Evolutionary conservation across 768 basidiomycete genomes (phyloP), one percentile per base, ranked within the genome.

Genomic region (Pleurotus pulmonarius): DNA sequence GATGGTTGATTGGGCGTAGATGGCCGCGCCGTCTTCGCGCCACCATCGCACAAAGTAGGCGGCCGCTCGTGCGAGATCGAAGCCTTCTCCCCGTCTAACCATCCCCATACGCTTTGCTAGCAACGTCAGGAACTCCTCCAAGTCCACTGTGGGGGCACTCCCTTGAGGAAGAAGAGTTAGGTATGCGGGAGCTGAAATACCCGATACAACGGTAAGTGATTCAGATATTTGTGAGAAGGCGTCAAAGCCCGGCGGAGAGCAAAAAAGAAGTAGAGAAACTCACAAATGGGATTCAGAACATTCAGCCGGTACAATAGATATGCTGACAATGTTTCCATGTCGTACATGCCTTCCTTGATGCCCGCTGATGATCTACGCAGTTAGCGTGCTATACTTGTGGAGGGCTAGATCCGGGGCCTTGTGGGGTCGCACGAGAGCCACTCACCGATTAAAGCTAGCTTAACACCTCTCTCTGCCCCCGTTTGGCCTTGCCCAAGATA

Each of bases 321-420:
- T 49, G 89, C 81, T 26, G 90, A 92, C 45, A 96, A 78, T 2
- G 87, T 77, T 68, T 96, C 91, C 59, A 83, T 77, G 68, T 94
- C 90, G 67, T 95, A 94, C 57, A 97, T 69, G 20, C 90, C 86
- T 76, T 94, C 92, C 70, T 97, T 97, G 75, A 98, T 94, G 18
- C 94, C 93, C 69, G 92, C 92, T 94, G 59, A 63, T 56, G 57
- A 53, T 29, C 53, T 54, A 55, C 40, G 39, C 24, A 56, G 52
- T 44, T 15, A 44, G 41, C n/a, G 8, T 11, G 20, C 20, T 29
- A 41, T 39, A 43, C n/a, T 43, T 20, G 8, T 40, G 34, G 53
- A 60, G 60, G 58, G 61, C 60, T 55, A 47, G 47, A 37, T 59
- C 11, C 22, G 57, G 60, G 59, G 62, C 48, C 61, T 56, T 63